Evolutionary conservation across 2,329 filamentous ascomycete genomes (phyloP), one percentile per base, ranked within the genome.

Genomic region (Phialophora chinensis): DNA sequence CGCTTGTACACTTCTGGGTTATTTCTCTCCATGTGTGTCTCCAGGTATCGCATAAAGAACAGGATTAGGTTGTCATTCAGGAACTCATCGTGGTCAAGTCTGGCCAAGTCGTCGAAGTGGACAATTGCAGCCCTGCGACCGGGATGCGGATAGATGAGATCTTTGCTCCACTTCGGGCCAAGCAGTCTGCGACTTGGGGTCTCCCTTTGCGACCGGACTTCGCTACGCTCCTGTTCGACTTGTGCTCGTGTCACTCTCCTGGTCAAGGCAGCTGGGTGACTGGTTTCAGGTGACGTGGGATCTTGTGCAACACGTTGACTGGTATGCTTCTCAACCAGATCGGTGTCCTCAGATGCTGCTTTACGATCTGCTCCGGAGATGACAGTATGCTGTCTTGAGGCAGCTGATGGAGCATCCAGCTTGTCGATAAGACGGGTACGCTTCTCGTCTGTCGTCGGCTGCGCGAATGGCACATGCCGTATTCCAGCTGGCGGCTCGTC

Each of bases 31-130:
- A 90, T 77, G 50, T 85, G 79, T 65, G 85, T 80, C 74, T 93
- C 88, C 5, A 94, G 80, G 72, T 88, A 91, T 33, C 90, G 88
- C 63, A 97, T 83, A 75, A 96, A 97, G 75, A 97, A 97, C 59
- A 87, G 88, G 71, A 99, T 91, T 31, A 99, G 81, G 74, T 92
- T 97, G 79, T 99, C 95, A 75, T 99, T 99, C 52, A 99, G 79
- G 66, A 91, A 96, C 72, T 97, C 87, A 12, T 89, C 91, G 69
- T 96, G 91, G 67, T 96, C 89, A 2, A 99, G 84, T 50, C 92
- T 85, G 23, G 84, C 80, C 38, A 98, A 74, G 69, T 83, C 81
- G 29, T 78, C 74, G 23, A 75, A 76, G 49, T 77, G 77, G 5
- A 83, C 80, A 65, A 80, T 80, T 10, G 79, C 80, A 65, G 78